Evolutionary conservation across 2,329 filamentous ascomycete genomes (phyloP), one percentile per base, ranked within the genome.

Genomic region (Fusarium sp.): DNA sequence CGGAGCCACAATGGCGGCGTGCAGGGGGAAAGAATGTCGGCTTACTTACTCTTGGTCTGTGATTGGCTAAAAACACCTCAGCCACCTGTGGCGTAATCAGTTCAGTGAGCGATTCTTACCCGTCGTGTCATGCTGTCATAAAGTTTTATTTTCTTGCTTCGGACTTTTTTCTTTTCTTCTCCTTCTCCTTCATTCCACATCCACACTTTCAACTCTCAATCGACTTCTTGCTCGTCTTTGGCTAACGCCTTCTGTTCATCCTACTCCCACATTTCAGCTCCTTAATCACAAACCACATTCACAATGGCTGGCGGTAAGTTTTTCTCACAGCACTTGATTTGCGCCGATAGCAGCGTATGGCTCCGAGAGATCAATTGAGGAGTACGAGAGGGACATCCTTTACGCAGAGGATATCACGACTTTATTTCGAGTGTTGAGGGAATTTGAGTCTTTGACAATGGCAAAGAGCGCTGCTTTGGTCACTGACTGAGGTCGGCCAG

Each of bases 221-320:
- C 58, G 54, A 69, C 48, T 48, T 49, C 23, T 48, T 61, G 41
- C 39, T 50, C 46, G 52, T 65, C 57, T 54, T 61, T 63, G 68
- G 55, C 66, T 65, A 55, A 71, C 57, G 69, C 66, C 66, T 67
- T 52, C 54, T 26, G 63, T 67, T 56, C 47, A 38, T 42, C 64
- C 55, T 54, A 68, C 67, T 52, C 57, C 71, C 43, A 65, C 58
- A 24, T 64, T 44, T 37, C 57, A 49, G 57, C 62, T 47, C 57
- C 23, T 58, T 72, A 71, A 72, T 65, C 55, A 62, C 47, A 65
- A 70, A 55, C 67, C 61, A 69, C 61, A 70, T 61, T 70, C 78
- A 83, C 76, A 80, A 83, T 83, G 81, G 81, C 81, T 80, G 80
- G 80, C 74, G 81, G 81, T 83, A 80, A 83, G 81, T 83, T 41